Base-by-base conservation (phyloP, 2,329 filamentous ascomycete species). In the Hypoxylon sp. region DNA sequence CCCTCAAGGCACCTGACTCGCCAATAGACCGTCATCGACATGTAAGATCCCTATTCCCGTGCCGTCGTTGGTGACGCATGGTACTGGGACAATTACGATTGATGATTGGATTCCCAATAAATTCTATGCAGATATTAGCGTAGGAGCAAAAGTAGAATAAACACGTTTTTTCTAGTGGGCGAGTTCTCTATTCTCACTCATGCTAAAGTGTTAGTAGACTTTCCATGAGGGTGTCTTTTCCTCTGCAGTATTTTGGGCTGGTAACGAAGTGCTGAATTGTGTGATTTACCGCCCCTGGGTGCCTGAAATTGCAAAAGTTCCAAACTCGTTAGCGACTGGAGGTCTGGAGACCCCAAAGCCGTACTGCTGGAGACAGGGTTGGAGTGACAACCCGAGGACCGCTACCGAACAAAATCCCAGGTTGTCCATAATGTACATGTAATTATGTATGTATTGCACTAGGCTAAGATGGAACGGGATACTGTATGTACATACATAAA, bases 41-140 rank as follows among this genome's bases (percentile, higher is more conserved):
- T 71, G 65, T 71, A 61, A 71, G 68, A 71, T 69, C 53, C 36
- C 63, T 56, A 67, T 67, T 71, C 59, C 68, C 63, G 66, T 62
- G 56, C 57, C 63, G 68, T 57, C 63, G 60, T 51, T 49, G 63
- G 60, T 67, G 66, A 69, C 68, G 63, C 63, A 60, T 62, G 63
- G 59, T 62, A 64, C 53, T 62, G 56, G 66, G 55, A 60, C 45
- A 36, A 62, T 68, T 60, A 57, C 57, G 57, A 59, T 63, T 51
- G 58, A 69, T 68, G 63, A 71, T 69, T 71, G 63, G 68, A 49
- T 64, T 67, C 66, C 66, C 66, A 57, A 50, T 46, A 63, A 60
- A 71, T 58, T 61, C 49, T 58, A 46, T 52, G 57, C 66, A 63
- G 60, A 69, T 53, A 63, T 71, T 69, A 67, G 68, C 60, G 65